Base-by-base conservation (phyloP, 495 filamentous ascomycete genomes). In the Cryomyces antarcticus region DNA sequence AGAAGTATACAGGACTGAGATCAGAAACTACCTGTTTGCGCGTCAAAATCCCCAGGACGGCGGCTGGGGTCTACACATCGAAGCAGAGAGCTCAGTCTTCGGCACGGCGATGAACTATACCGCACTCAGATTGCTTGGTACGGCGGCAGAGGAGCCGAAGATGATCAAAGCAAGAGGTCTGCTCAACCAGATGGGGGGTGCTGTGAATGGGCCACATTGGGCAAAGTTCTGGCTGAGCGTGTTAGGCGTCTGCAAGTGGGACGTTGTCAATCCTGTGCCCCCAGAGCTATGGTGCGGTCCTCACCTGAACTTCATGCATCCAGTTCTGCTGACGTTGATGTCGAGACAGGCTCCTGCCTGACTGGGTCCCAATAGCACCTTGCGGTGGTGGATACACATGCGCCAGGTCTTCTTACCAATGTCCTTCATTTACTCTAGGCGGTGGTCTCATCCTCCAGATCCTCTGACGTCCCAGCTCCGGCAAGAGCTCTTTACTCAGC, bases 311-410 rank as follows among this genome's bases (percentile, higher is more conserved):
- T 24, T 24, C 17, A 1, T 24, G 17, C 17, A 24, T 24, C 17
- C 17, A 24, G 17, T 2, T 24, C 17, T 24, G 17, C 17, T 24
- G 17, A 24, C 17, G 17, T 24, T 29, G n/a, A 35, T 6, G 7
- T 7, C 11, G 28, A 2, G 7, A 7, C 42, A 75, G 71, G 71
- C 71, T 95, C 28, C 65, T 97, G 2, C 92, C 89, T 2, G 85
- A 96, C 58, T 96, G 89, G 88, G 73, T 87, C 10, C 92, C 89
- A 1, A 71, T 96, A 50, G 78, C 83, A 7, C 89, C 92, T 0
- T 96, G 92, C 69, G 85, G 38, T 97, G 89, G 89, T 97, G 89
- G 89, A 84, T 93, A 48, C 89, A 97, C 48, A 93, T 93, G 60
- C 83, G 89, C 11, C 74, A 79, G 57, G 88, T 97, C 30, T 94